Conservation (phyloP, 768 basidiomycete genomes). For the Russula sp. region DNA sequence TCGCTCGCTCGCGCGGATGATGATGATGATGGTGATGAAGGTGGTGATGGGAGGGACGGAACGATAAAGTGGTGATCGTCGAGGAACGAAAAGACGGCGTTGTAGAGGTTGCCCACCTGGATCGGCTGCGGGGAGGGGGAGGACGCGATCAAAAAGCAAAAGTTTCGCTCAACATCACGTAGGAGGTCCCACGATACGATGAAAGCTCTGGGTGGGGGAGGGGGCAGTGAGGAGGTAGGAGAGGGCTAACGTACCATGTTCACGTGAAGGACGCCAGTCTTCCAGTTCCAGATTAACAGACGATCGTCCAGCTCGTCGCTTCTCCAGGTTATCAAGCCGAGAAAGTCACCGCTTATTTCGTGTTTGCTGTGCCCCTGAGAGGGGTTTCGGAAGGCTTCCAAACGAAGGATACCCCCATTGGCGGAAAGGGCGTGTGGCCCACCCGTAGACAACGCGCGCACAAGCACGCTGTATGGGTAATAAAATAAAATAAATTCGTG, state of each 20-base stretch:
- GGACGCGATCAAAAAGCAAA: too few species aligned
- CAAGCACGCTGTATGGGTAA: background rate
- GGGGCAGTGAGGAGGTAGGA: too few species aligned
- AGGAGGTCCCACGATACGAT: background rate
- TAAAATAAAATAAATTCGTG: background rate
- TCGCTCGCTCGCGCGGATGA: background rate
- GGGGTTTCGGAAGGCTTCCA: background rate
- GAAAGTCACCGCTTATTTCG: background rate
- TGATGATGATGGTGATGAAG: too few species aligned
- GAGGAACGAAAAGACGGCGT: background rate
- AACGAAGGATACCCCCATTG: background rate
- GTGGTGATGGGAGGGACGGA: background rate
- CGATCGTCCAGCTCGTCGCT: background rate
- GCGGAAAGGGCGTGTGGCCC: slow-evolving; percentile 2
- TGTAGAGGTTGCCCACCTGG: background rate
- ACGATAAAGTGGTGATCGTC: background rate
- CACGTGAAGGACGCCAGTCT: background rate
- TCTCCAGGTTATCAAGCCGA: background rate
- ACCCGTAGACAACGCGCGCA: background rate
- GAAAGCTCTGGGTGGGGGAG: background rate
- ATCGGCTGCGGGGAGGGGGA: background rate
- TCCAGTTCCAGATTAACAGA: slow-evolving; percentile 10
- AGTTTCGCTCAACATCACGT: background rate
- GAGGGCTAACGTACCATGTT: background rate
- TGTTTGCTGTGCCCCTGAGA: background rate